Evolutionary conservation across 2,329 filamentous ascomycete species (phyloP), one percentile per base, ranked within the genome.

Genomic region (Colletotrichum sp.): DNA sequence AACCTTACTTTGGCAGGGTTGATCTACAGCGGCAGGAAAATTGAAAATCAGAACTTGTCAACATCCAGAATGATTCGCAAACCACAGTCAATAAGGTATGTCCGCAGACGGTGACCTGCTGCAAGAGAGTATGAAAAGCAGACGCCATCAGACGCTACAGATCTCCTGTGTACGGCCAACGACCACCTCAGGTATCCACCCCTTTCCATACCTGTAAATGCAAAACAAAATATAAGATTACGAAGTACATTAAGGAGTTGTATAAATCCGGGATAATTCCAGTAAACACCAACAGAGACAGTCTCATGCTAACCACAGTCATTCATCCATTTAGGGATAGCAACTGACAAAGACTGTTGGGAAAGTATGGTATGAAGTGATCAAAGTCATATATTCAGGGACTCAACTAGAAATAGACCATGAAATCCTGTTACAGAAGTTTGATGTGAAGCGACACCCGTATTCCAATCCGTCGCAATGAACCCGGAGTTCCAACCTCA

Each of bases 1-100:
- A n/a, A 43, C 9, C 11, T 12, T 6, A 43, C 8, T 12, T 43
- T 0, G 8, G 2, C 3, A n/a, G 3, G 0, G 0, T 6, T 3
- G 16, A 43, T 43, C 8, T 2, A 43, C 8, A n/a, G 38, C 11
- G 38, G 2, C 1, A 1, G 38, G 0, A 6, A 43, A 3, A 43
- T 43, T 18, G 16, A 9, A 43, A 0, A 11, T 18, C 38, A 11
- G n/a, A 47, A 47, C 5, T n/a, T 0, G 18, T 47, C 9, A 47
- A 47, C 2, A 8, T 18, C 16, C 34, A 16, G 34, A 16, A 8
- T 38, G 15, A 15, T 8, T 18, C 8, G 36, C 8, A 43, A 16
- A 43, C 18, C 18, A 16, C 36, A 43, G 8, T 6, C 16, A 43
- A 18, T 5, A n/a, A 9, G 16, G 8, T 43, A 16, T 38, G 36